Conservation (phyloP, 495 filamentous ascomycete species). For the Talaromyces nanjingensis region DNA sequence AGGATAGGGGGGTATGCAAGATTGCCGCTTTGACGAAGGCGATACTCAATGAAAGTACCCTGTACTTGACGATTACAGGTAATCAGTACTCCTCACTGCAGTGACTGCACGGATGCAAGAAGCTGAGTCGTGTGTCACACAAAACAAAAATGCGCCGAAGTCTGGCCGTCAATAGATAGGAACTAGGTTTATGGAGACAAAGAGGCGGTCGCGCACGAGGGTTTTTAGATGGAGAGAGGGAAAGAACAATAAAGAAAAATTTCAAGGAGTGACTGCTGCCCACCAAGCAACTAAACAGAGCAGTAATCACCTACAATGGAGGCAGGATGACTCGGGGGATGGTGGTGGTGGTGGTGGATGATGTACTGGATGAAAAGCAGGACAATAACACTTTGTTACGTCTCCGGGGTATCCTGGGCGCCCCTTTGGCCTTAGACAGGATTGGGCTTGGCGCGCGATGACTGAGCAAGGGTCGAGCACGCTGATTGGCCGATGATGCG, state of each 20-base stretch:
- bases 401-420: neutral
- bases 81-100: neutral
- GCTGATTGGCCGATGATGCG: neutral
- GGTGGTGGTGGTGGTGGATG: neutral
- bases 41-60: slow-evolving; percentile 2
- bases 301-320: neutral
- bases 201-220: neutral
- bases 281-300: neutral
- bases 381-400: neutral
- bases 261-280: slow-evolving; percentile 8
- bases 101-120: neutral
- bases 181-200: neutral
- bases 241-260: neutral
- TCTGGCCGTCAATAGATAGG: slow-evolving; percentile 4
- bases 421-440: neutral
- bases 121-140: neutral
- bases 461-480: neutral
- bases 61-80: neutral
- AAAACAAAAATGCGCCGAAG: slow-evolving; percentile 12
- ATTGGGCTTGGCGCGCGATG: neutral
- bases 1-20: neutral
- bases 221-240: neutral
- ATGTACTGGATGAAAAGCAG: neutral
- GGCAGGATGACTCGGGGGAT: neutral
- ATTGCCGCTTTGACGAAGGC: slow-evolving; percentile 8